Percentiles rank a stretch among this genome's conserved stretches.
These are phyloP conservation scores for Spathaspora arborariae DNA, from an alignment of 805 yeast genomes.

Conservation along the genomic window DNA sequence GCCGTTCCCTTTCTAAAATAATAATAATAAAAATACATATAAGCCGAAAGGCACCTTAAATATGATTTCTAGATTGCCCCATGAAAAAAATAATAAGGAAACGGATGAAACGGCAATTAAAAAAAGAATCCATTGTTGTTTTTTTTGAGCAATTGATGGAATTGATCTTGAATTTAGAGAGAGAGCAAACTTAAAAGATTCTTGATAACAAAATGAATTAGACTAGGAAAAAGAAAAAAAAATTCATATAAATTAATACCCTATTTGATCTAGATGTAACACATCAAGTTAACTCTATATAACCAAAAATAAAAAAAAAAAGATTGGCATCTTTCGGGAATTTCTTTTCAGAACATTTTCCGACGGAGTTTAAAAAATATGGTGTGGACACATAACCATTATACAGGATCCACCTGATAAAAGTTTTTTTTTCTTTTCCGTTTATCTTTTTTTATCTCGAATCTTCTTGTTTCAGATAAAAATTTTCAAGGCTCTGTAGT, in stretches of 20 bases:
- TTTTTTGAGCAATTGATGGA: neutral
- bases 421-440: neutral
- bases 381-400: neutral
- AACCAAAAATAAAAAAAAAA: too few species aligned
- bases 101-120: neutral
- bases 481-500: neutral
- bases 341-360: neutral
- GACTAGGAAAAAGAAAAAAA: too few species aligned
- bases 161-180: neutral
- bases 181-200: too few species aligned
- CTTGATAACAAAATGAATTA: too few species aligned
- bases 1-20: neutral
- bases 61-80: neutral
- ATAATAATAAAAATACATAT: neutral
- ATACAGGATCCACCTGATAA: neutral
- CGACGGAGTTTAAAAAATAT: neutral
- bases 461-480: neutral
- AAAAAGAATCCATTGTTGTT: neutral
- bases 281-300: too few species aligned
- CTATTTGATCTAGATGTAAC: too few species aligned
- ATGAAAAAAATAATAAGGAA: neutral
- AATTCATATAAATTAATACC: too few species aligned
- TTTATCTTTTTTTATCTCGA: neutral
- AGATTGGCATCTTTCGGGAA: too few species aligned
- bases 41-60: slow-evolving; percentile 1